Evolutionary conservation across 495 filamentous ascomycete species (phyloP).

Genomic region (Diplogelasinospora grovesii): DNA sequence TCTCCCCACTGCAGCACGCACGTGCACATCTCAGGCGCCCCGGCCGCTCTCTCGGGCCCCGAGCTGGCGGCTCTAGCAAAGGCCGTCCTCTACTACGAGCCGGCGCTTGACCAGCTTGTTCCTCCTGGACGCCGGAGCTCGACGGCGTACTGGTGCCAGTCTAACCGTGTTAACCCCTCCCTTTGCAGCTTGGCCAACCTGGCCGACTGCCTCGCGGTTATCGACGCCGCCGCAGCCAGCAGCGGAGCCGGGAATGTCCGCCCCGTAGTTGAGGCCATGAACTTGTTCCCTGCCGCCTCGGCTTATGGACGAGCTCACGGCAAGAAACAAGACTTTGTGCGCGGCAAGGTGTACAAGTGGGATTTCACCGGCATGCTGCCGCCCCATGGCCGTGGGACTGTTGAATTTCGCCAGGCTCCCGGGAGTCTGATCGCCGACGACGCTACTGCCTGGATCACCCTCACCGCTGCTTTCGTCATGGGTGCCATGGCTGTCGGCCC

Average conservation of each 20-base stretch:
- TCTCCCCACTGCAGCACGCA: slow-evolving; percentile 21
- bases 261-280: slow-evolving; percentile 16
- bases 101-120: slow-evolving; percentile 19
- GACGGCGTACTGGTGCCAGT: slow-evolving; percentile 20
- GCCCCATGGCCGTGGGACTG: slow-evolving; percentile 9
- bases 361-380: slow-evolving; percentile 21
- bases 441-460: slow-evolving; percentile 15
- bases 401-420: slow-evolving; percentile 25
- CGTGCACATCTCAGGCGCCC: slow-evolving; percentile 20
- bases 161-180: slow-evolving; percentile 12
- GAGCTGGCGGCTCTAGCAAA: slow-evolving; percentile 20
- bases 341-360: slow-evolving; percentile 29
- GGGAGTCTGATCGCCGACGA: slow-evolving; percentile 16
- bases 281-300: slow-evolving; percentile 14
- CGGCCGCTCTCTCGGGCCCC: slow-evolving; percentile 6
- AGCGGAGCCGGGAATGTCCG: background rate
- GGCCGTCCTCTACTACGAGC: slow-evolving; percentile 22
- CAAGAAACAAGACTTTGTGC: slow-evolving; percentile 17
- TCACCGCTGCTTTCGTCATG: slow-evolving; percentile 21
- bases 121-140: slow-evolving; percentile 7
- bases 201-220: slow-evolving; percentile 3
- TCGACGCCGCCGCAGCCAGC: slow-evolving; percentile 7
- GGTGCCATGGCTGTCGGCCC: slow-evolving; percentile 11
- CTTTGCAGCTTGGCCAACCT: slow-evolving; percentile 2
- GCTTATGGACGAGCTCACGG: slow-evolving; percentile 12